Evolutionary conservation across 2,329 filamentous ascomycete species (phyloP), one percentile per base, ranked within the genome.

Genomic region (Claviceps sp.): DNA sequence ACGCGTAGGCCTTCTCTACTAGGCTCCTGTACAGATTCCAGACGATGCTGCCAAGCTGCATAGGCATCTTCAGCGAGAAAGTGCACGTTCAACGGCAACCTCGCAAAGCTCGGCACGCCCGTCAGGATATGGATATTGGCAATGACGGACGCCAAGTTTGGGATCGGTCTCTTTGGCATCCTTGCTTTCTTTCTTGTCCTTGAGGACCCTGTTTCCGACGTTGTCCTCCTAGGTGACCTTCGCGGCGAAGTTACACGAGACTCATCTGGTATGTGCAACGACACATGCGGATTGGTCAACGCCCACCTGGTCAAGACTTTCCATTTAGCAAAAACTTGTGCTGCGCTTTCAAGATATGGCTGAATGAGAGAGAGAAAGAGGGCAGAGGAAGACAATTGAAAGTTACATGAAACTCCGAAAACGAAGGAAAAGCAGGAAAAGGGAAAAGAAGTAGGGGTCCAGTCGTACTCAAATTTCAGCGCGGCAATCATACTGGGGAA

Each of bases 401-500:
- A 7, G 8, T 17, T 16, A 6, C 7, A 13, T 47, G 81, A 64
- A 74, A 93, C 85, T 97, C 91, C 22, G 14, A 34, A 17, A 6
- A 13, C 13, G 10, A 34, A 22, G 2, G 17, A 43, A 19, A 24
- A 16, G 5, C 16, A 39, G 16, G 13, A 14, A 5, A 34, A 48
- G 16, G 40, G 8, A 45, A 45, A 6, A 17, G 16, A 41, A 16
- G n/a, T n/a, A 41, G 16, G 16, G 16, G 4, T 17, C 16, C 39
- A 41, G 17, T 47, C 81, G 64, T 74, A 93, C 85, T 97, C 91
- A 63, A 98, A 97, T 63, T 97, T 91, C 56, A 98, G 70, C 1
- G 93, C 93, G 0, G 87, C 89, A 39, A 91, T 81, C 61, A 84
- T 84, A 58, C 86, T 91, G 0, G 87, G 89, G 58, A 98, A 98